Base-by-base conservation (phyloP, 768 basidiomycete species). In the Pilatotrama ljubarskyi region DNA sequence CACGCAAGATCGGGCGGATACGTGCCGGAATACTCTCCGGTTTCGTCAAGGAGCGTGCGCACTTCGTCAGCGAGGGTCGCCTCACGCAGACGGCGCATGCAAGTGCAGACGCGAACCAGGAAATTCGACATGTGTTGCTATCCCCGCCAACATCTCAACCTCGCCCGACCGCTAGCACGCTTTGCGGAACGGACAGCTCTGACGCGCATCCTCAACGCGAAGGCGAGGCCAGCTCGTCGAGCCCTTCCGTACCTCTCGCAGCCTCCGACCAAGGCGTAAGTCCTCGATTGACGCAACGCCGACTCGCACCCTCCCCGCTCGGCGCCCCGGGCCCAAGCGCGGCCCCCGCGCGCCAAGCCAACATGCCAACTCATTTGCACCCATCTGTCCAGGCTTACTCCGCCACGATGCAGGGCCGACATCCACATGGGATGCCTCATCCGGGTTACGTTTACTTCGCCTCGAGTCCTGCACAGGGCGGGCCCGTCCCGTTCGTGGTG, bases 1-100 rank as follows among this genome's bases (percentile, higher is more conserved):
- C 88, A 9, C 82, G 87, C n/a, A 84, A 76, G 53, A 78, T 90
- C 3, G 89, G 89, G 4, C 80, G 83, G 32, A 78, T 84, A 54
- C 82, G 88, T 8, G 81, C 84, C 0, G 79, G 79, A 5, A 55
- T 82, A n/a, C 69, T 85, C 20, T 79, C 83, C 0, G 86, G 86
- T 6, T 69, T 84, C 65, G 69, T 75, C 18, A 74, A 75, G 5
- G 70, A 70, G 20, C 62, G 73, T 15, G 44, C 43, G 4, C 14
- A 54, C 22, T n/a, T 26, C 32, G 61, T 54, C 7, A 29, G 38
- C 22, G 61, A 58, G 7, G 40, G 49, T 3, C 3, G 17, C 10
- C 18, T 44, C 22, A 37, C 38, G 5, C 44, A 46, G 77, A 77
- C 35, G 68, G 70, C 9, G 68, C 59, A 49, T 32, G 15, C 24